These are phyloP conservation scores for Umbelopsis vinacea DNA, from an alignment of 192 early-diverging fungal genomes.

Conservation along the genomic window DNA sequence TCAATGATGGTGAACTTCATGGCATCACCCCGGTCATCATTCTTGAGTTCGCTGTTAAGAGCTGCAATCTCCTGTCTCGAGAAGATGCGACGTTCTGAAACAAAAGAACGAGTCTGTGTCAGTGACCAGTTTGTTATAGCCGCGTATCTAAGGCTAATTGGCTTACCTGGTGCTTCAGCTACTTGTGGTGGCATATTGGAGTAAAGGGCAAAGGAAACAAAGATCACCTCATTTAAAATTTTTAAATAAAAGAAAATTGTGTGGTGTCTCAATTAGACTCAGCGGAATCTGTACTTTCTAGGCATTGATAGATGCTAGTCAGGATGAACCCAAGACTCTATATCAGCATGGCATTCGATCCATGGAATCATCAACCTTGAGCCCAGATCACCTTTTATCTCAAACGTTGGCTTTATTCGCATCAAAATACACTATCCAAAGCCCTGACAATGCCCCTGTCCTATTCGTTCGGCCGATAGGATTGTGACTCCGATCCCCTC, in stretches of 20 bases:
- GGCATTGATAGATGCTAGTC: too few relatives aligned
- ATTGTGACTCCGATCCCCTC: too few relatives aligned
- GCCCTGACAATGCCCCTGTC: too few relatives aligned
- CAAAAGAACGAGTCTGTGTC: background rate
- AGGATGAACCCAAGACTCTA: too few relatives aligned
- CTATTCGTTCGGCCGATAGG: too few relatives aligned
- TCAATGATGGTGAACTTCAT: constrained; percentile 70
- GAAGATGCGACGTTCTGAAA: constrained; percentile 27
- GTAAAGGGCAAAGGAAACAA: constrained; percentile 1
- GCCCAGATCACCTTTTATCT: too few relatives aligned
- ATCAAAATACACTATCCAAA: too few relatives aligned
- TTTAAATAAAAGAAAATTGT: background rate
- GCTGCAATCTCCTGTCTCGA: constrained; percentile 30
- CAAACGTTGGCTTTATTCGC: too few relatives aligned
- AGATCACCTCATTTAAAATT: background rate
- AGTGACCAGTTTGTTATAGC: background rate
- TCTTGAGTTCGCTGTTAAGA: constrained; percentile 26
- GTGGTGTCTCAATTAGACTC: too few relatives aligned
- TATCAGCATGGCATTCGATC: too few relatives aligned
- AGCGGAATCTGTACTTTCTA: too few relatives aligned
- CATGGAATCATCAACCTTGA: too few relatives aligned
- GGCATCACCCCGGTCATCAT: constrained; percentile 40
- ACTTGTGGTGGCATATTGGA: constrained; percentile 16
- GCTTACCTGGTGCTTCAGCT: constrained; percentile 14
- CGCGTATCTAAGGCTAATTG: background rate